phyloP scores from a whole-genome alignment of 106 monocot genomes.

The Xerophyta viscosa region DNA sequence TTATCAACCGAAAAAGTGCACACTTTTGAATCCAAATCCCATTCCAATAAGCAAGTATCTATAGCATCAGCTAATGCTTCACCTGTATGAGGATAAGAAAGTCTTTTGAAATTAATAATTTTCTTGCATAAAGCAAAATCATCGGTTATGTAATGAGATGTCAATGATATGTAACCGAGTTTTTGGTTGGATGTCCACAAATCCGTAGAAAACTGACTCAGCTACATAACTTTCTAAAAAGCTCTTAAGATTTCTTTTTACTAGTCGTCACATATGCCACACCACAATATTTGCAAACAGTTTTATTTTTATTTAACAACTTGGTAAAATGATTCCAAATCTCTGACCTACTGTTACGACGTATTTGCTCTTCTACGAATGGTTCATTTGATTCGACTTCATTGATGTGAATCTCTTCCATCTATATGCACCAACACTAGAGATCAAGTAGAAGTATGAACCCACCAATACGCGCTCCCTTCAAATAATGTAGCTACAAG shows the following conservation, averaged over 20 bases:
- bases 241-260: neutral
- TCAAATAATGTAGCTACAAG: no score
- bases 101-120: slow-evolving; percentile 8
- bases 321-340: no score
- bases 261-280: no score
- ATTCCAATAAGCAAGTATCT: slow-evolving; percentile 1
- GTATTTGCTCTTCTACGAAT: no score
- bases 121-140: slow-evolving; percentile 12
- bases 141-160: slow-evolving; percentile 9
- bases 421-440: no score
- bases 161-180: slow-evolving; percentile 8
- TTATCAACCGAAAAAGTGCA: slow-evolving; percentile 11
- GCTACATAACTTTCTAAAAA: neutral
- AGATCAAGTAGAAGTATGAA: no score
- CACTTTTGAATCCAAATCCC: slow-evolving; percentile 1
- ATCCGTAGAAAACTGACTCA: slow-evolving; percentile 15
- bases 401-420: no score
- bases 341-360: no score
- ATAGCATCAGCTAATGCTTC: slow-evolving; percentile 7
- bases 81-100: slow-evolving; percentile 3
- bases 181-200: slow-evolving; percentile 15
- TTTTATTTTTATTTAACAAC: no score
- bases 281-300: no score
- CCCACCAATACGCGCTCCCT: no score
- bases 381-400: no score